phyloP scores from a whole-genome alignment of 75 land plant species.

The Larix kaempferi region DNA sequence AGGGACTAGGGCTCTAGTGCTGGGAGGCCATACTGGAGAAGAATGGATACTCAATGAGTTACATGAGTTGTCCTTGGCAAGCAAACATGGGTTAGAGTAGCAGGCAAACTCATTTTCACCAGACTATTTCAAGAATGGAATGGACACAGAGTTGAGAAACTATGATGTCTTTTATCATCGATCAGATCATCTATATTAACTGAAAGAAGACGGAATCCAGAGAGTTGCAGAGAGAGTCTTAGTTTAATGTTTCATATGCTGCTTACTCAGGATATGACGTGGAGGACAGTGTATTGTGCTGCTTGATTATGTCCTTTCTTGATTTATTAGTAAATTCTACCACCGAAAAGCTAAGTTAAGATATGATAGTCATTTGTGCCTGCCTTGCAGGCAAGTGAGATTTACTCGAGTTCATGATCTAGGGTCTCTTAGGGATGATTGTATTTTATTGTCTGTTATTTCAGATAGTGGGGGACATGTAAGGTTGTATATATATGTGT shows the following conservation, averaged over 20 bases:
- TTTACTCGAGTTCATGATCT: neutral
- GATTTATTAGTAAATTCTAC: neutral
- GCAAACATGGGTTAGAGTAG: conserved; percentile 16
- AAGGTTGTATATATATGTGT: conserved; percentile 1
- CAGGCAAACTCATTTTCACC: neutral
- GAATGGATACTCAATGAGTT: conserved; percentile 84
- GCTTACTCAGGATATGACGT: neutral
- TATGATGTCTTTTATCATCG: neutral
- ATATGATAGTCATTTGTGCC: neutral
- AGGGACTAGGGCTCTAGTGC: conserved; percentile 74
- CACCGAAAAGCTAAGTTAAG: neutral
- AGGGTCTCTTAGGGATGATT: conserved; percentile 4
- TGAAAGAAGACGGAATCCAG: neutral
- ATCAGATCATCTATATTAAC: neutral
- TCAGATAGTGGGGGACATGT: conserved; percentile 6
- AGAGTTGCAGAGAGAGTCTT: neutral
- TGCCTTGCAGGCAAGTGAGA: conserved; percentile 5
- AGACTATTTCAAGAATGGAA: neutral
- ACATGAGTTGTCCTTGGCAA: conserved; percentile 72
- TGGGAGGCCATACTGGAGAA: conserved; percentile 85
- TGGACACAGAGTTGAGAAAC: neutral
- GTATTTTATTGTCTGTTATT: neutral
- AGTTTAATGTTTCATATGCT: conserved; percentile 1
- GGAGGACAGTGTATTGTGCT: neutral
- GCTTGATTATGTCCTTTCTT: neutral